These are phyloP conservation scores for Aspergillus haitiensis DNA, from an alignment of 495 filamentous ascomycete species.

Conservation along the genomic window DNA sequence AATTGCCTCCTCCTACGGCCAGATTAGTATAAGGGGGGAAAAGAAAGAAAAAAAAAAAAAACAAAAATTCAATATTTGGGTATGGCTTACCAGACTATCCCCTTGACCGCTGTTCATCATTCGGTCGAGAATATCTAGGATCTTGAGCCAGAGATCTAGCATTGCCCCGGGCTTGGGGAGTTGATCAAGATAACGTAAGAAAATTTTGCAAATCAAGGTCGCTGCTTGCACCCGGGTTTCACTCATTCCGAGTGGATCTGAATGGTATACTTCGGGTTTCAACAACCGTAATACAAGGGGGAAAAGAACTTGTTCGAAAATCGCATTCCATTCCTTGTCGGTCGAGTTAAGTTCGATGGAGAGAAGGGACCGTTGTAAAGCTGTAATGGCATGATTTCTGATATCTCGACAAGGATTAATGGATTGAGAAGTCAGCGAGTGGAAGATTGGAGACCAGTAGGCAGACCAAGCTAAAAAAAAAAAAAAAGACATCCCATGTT, in stretches of 20 bases:
- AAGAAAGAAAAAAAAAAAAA: neutral
- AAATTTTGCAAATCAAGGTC: conserved; percentile 89
- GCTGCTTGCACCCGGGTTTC: conserved; percentile 93
- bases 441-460: conserved; percentile 96
- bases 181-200: conserved; percentile 87
- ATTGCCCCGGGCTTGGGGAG: conserved; percentile 86
- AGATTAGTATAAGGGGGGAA: too few relatives aligned
- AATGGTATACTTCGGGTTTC: conserved; percentile 93
- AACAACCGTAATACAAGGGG: conserved; percentile 86
- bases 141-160: conserved; percentile 88
- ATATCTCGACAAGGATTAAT: conserved; percentile 95
- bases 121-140: conserved; percentile 91
- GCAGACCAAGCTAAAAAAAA: conserved; percentile 77
- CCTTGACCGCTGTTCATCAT: conserved; percentile 96
- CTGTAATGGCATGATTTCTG: conserved; percentile 82
- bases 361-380: conserved; percentile 80
- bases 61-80: conserved; percentile 3
- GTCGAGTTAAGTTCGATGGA: conserved; percentile 72
- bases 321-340: conserved; percentile 88
- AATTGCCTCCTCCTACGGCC: conserved; percentile 80
- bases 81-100: conserved; percentile 72
- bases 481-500: neutral
- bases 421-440: conserved; percentile 82
- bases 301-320: conserved; percentile 93
- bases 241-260: conserved; percentile 90